A percentile compares a stretch with the other conserved stretches of the same genome.
Conservation (phyloP, 768 basidiomycete species). For the Russula sp. region DNA sequence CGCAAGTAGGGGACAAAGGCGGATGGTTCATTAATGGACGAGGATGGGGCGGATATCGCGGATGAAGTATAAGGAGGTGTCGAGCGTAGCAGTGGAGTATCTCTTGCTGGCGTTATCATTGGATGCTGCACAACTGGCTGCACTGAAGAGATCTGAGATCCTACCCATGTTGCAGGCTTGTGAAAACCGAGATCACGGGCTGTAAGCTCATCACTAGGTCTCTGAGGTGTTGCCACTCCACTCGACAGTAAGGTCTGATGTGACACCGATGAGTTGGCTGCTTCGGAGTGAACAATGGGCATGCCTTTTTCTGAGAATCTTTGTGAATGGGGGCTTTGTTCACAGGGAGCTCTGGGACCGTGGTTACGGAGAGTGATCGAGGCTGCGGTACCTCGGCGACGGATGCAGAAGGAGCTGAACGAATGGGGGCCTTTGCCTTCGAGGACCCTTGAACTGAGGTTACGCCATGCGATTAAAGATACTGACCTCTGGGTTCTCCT, state of each 20-base stretch:
- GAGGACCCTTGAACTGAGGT: not conserved
- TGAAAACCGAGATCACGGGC: not conserved
- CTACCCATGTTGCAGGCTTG: not conserved
- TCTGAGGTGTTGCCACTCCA: not conserved
- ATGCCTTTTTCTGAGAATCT: not conserved
- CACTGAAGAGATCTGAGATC: not conserved
- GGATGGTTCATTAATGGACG: not conserved
- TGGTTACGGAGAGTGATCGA: not conserved
- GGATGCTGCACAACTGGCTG: not conserved
- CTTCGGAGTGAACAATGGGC: not conserved
- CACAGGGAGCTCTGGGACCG: not conserved
- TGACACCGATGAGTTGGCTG: not conserved
- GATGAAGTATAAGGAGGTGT: not conserved
- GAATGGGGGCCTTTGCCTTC: not conserved
- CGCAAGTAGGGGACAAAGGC: not conserved
- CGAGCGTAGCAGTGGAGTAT: not conserved
- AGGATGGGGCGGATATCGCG: not conserved
- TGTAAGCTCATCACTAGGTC: not conserved
- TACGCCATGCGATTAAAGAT: not conserved
- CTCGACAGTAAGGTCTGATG: not conserved
- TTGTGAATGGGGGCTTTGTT: not conserved
- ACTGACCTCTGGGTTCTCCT: slow-evolving; percentile 11
- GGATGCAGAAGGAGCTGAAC: not conserved
- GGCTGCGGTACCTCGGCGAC: not conserved
- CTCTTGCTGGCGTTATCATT: not conserved